phyloP scores from a whole-genome alignment of 2,329 filamentous ascomycete species.

The Cordyceps farinosa region DNA sequence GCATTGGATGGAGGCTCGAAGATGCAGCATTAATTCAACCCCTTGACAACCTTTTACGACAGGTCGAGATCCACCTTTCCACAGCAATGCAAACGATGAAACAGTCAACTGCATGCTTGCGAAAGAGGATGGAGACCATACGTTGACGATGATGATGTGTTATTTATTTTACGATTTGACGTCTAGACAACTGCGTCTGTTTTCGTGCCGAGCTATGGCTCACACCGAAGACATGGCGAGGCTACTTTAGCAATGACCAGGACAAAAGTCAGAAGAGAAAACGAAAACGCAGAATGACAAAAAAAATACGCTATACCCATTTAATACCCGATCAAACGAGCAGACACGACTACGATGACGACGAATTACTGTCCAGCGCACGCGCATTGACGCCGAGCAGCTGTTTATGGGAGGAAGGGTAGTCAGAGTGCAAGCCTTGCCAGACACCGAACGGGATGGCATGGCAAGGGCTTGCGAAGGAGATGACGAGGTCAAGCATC shows the following conservation, averaged over 20 bases:
- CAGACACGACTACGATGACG: slow-evolving; percentile 34
- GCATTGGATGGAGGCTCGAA: slow-evolving; percentile 35
- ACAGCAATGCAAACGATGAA: not conserved
- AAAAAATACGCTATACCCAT: slow-evolving; percentile 33
- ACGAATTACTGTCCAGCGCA: slow-evolving; percentile 20
- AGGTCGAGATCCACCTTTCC: slow-evolving; percentile 31
- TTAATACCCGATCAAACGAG: slow-evolving; percentile 38
- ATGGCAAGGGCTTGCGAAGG: slow-evolving; percentile 1
- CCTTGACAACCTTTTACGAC: slow-evolving; percentile 39
- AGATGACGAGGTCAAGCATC: slow-evolving; percentile 9
- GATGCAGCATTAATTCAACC: slow-evolving; percentile 39
- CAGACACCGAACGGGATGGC: not conserved
- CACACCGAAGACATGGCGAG: not conserved
- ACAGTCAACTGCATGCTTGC: not conserved
- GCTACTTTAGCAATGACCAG: slow-evolving; percentile 15
- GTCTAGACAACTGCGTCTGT: slow-evolving; percentile 37
- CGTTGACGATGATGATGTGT: slow-evolving; percentile 43
- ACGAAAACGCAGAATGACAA: slow-evolving; percentile 14
- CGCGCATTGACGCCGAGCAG: slow-evolving; percentile 14
- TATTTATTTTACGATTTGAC: slow-evolving; percentile 42
- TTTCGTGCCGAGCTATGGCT: not conserved
- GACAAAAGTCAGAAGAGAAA: slow-evolving; percentile 11
- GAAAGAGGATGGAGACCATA: slow-evolving; percentile 30
- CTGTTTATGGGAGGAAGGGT: slow-evolving; percentile 24
- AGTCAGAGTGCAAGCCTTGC: slow-evolving; percentile 20